Base-by-base conservation (phyloP, 768 basidiomycete genomes). In the Tulasnella sp. region DNA sequence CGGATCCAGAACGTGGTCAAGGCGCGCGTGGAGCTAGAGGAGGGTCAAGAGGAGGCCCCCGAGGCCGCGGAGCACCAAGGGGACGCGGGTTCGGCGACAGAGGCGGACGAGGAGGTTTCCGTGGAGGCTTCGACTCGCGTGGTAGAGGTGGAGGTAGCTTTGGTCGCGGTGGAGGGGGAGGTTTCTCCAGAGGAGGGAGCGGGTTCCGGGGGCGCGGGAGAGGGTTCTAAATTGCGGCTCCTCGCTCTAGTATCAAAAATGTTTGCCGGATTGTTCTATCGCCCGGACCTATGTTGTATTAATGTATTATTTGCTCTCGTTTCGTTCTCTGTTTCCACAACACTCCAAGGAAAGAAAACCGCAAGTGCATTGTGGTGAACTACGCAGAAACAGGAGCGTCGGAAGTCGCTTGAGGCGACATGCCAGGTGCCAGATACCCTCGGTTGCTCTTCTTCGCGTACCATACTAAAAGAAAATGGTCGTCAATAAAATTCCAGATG, bases 371-470 rank as follows among this genome's bases (percentile, higher is more conserved):
- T 48, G 44, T 75, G 10, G 44, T 14, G 44, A 56, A 75, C 46
- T 74, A 42, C n/a, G 75, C 44, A 16, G 75, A 75, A 42, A 48
- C 39, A 75, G 75, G 34, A 8, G 44, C n/a, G 7, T 68, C 34
- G 62, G 62, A 27, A 34, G 27, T 34, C 31, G 27, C 31, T 18
- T 16, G 1, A 2, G 14, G 62, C 24, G 62, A 27, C 34, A 68
- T 36, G 62, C 62, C 34, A 36, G 62, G 48, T 21, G 68, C 76
- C 46, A 95, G 86, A 83, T 92, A 95, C 1, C 94, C 94, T 74
- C 94, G 88, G 83, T 95, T 93, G 82, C 85, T 87, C 87, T 90
- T 88, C 79, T 89, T 88, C 31, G 92, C 90, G 83, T 95, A 95
- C 92, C 94, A 95, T 38, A 91, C 94, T 95, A 81, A 16, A 74